Percentiles rank a stretch among this genome's conserved stretches.
These are phyloP conservation scores for Paspalum notatum DNA, from an alignment of 176 grass and related monocot genomes.

Conservation along the genomic window DNA sequence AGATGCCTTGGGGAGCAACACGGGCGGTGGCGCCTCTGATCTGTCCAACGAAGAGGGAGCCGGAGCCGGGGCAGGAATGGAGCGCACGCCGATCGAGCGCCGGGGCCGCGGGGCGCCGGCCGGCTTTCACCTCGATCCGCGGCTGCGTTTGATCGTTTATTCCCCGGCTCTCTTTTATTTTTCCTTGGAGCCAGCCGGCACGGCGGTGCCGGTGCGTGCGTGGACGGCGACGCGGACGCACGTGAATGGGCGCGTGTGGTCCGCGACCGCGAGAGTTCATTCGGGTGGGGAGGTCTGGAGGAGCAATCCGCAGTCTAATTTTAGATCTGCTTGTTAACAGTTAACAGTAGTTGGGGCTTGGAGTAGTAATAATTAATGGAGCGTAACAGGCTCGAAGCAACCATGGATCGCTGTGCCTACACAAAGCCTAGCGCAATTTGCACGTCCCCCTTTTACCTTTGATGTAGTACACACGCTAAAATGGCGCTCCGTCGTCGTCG, in stretches of 20 bases:
- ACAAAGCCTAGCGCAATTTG: too few species aligned
- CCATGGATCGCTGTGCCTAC: too few species aligned
- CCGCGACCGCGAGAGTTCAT: neutral
- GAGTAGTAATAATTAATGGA: too few species aligned
- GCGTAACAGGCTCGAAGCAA: too few species aligned
- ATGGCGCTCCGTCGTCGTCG: too few species aligned
- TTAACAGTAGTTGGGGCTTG: too few species aligned
- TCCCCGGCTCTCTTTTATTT: neutral
- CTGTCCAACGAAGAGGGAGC: neutral
- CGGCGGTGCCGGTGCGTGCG: neutral
- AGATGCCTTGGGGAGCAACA: too few species aligned
- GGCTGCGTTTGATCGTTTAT: neutral
- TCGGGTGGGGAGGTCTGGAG: too few species aligned
- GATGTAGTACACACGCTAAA: too few species aligned
- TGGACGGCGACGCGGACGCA: conserved; percentile 1
- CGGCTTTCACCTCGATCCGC: neutral
- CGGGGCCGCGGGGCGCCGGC: neutral
- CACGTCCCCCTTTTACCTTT: too few species aligned
- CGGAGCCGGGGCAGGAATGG: neutral
- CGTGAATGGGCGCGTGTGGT: neutral
- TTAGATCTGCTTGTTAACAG: too few species aligned
- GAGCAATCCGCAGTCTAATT: neutral
- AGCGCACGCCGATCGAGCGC: neutral
- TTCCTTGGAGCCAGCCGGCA: neutral
- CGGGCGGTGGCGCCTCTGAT: neutral